phyloP scores from a whole-genome alignment of 1,139 yeast species.

The Hemisphaericaspora xylofermentans region DNA sequence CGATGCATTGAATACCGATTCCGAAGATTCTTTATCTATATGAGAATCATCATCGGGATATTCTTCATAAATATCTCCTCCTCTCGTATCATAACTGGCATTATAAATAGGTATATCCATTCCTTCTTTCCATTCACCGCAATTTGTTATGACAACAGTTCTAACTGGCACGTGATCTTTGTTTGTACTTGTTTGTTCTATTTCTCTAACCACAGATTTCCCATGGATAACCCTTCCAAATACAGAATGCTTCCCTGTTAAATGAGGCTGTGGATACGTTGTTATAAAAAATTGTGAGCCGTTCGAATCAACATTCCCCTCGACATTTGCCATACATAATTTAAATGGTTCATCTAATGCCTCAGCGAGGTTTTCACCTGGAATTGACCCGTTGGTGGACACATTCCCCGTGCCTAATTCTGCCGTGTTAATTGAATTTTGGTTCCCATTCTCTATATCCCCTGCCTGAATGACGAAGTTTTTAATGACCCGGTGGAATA shows the following conservation, averaged over 20 bases:
- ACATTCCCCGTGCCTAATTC: slow-evolving; percentile 54
- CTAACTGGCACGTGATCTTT: slow-evolving; percentile 43
- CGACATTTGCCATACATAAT: slow-evolving; percentile 69
- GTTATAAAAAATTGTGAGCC: slow-evolving; percentile 81
- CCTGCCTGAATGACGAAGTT: slow-evolving; percentile 85
- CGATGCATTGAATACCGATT: slow-evolving; percentile 52
- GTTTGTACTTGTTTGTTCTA: slow-evolving; percentile 53
- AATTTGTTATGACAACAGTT: slow-evolving; percentile 51
- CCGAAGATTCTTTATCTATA: slow-evolving; percentile 58
- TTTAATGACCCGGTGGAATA: slow-evolving; percentile 68
- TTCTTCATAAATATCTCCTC: slow-evolving; percentile 74
- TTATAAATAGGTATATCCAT: slow-evolving; percentile 57
- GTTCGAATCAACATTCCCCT: slow-evolving; percentile 53
- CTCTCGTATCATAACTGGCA: slow-evolving; percentile 59
- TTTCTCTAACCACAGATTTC: slow-evolving; percentile 65
- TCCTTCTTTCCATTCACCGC: slow-evolving; percentile 64
- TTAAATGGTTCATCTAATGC: slow-evolving; percentile 48
- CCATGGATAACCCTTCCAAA: slow-evolving; percentile 70
- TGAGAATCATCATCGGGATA: slow-evolving; percentile 67
- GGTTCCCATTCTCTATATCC: slow-evolving; percentile 31
- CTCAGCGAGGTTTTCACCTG: slow-evolving; percentile 58
- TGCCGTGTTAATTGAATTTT: slow-evolving; percentile 24
- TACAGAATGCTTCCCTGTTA: slow-evolving; percentile 72
- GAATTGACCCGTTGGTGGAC: slow-evolving; percentile 47
- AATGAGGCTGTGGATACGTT: slow-evolving; percentile 68